phyloP scores from a whole-genome alignment of 805 yeast species.

The Kluyveromyces dobzhanskii region DNA sequence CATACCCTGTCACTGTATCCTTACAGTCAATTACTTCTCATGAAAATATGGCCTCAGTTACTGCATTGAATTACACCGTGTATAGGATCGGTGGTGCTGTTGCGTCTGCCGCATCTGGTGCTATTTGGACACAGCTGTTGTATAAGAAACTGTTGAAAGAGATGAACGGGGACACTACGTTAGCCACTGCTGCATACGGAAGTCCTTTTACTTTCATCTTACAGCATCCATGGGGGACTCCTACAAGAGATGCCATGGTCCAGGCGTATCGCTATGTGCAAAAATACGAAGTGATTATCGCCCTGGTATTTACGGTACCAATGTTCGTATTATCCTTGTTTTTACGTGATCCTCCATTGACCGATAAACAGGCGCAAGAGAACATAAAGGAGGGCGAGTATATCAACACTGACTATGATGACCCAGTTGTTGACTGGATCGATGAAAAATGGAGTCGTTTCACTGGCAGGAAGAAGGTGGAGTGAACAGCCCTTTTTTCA shows the following conservation, averaged over 20 bases:
- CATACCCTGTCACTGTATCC: conserved; percentile 55
- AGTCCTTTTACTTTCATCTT: conserved; percentile 44
- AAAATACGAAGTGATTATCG: conserved; percentile 43
- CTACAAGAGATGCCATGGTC: conserved; percentile 50
- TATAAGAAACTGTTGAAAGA: conserved; percentile 35
- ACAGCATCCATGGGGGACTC: conserved; percentile 52
- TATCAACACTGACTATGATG: conserved; percentile 10
- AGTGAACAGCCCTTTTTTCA: neutral
- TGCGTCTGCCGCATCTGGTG: conserved; percentile 65
- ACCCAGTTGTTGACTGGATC: conserved; percentile 18
- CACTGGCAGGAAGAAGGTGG: neutral
- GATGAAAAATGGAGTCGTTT: conserved; percentile 18
- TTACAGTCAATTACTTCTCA: conserved; percentile 54
- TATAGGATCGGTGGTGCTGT: conserved; percentile 58
- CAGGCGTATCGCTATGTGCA: conserved; percentile 53
- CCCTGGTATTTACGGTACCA: conserved; percentile 22
- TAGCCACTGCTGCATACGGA: conserved; percentile 41
- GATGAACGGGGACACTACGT: conserved; percentile 28
- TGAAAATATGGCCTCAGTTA: conserved; percentile 59
- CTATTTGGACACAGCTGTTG: conserved; percentile 60
- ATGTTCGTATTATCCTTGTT: conserved; percentile 19
- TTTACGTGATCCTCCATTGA: conserved; percentile 21
- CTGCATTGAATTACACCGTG: conserved; percentile 50
- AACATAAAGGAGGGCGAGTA: conserved; percentile 24
- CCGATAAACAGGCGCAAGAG: conserved; percentile 20